These are phyloP conservation scores for Ophiocordyceps camponoti-floridani DNA, from an alignment of 2,329 filamentous ascomycete genomes.

Conservation along the genomic window DNA sequence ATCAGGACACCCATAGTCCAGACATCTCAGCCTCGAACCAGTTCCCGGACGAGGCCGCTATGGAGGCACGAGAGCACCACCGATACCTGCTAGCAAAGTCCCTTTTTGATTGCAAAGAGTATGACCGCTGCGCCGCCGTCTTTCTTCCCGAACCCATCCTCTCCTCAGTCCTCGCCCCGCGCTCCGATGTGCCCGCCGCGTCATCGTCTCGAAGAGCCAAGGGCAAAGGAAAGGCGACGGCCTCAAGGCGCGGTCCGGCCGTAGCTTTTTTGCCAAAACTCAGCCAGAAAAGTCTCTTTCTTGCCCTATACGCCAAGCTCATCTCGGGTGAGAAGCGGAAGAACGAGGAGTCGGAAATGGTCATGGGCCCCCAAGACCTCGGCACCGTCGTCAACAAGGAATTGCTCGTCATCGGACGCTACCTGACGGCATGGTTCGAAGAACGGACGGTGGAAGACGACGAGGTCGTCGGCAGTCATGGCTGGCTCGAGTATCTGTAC, in stretches of 20 bases:
- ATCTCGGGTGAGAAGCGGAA: conserved; percentile 90
- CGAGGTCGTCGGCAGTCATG: conserved; percentile 48
- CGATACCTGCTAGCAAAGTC: conserved; percentile 84
- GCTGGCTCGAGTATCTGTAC: conserved; percentile 79
- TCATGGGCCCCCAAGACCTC: conserved; percentile 81
- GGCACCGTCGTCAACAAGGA: conserved; percentile 77
- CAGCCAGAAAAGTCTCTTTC: conserved; percentile 83
- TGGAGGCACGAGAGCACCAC: conserved; percentile 65
- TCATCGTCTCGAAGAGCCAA: conserved; percentile 37
- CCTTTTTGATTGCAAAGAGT: conserved; percentile 89
- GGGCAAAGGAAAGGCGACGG: conserved; percentile 14
- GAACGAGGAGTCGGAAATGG: conserved; percentile 93
- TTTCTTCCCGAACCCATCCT: conserved; percentile 70
- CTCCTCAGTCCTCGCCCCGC: conserved; percentile 42
- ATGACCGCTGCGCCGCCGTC: conserved; percentile 78
- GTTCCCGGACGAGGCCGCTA: conserved; percentile 53
- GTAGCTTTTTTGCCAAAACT: conserved; percentile 31
- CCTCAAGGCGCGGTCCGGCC: conserved; percentile 6
- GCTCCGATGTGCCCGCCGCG: conserved; percentile 16
- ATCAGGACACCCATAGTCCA: conserved; percentile 19
- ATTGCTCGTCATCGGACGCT: conserved; percentile 54
- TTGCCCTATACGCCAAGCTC: conserved; percentile 83
- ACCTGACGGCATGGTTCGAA: conserved; percentile 66
- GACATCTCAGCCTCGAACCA: conserved; percentile 33
- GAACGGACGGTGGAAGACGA: conserved; percentile 42